Conservation (phyloP, 805 yeast genomes). For the Teunomyces tritomae region DNA sequence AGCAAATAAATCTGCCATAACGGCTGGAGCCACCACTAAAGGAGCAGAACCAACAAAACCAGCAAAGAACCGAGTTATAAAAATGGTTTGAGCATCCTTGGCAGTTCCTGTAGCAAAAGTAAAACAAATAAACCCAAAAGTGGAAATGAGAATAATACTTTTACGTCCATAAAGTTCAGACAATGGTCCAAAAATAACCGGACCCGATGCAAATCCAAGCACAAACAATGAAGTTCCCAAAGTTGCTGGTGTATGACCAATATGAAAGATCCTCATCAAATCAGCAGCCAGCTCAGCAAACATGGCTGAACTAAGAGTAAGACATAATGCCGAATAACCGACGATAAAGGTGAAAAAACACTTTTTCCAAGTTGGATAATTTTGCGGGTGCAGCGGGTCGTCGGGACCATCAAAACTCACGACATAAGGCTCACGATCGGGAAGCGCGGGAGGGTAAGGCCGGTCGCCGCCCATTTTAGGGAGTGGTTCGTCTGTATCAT, state of each 20-base stretch:
- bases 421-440: constrained; percentile 52
- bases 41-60: constrained; percentile 86
- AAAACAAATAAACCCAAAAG: constrained; percentile 29
- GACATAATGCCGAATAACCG: constrained; percentile 30
- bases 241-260: constrained; percentile 67
- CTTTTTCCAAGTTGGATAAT: constrained; percentile 44
- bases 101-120: constrained; percentile 72
- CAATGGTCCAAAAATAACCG: constrained; percentile 46
- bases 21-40: constrained; percentile 81
- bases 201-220: constrained; percentile 93
- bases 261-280: constrained; percentile 51
- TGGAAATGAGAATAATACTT: constrained; percentile 44
- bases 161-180: constrained; percentile 33
- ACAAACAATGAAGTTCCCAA: constrained; percentile 80
- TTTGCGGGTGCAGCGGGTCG: constrained; percentile 79
- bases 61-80: constrained; percentile 75
- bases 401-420: constrained; percentile 76
- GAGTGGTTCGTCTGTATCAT: constrained; percentile 26
- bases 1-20: constrained; percentile 78
- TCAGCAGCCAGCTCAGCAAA: constrained; percentile 60
- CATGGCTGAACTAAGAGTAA: constrained; percentile 32
- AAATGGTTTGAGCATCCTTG: constrained; percentile 70
- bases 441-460: constrained; percentile 60
- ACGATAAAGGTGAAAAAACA: constrained; percentile 22
- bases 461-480: constrained; percentile 65